Evolutionary conservation across 139 green algal genomes (phyloP).

Genomic region (Spirogloea muscicola): DNA sequence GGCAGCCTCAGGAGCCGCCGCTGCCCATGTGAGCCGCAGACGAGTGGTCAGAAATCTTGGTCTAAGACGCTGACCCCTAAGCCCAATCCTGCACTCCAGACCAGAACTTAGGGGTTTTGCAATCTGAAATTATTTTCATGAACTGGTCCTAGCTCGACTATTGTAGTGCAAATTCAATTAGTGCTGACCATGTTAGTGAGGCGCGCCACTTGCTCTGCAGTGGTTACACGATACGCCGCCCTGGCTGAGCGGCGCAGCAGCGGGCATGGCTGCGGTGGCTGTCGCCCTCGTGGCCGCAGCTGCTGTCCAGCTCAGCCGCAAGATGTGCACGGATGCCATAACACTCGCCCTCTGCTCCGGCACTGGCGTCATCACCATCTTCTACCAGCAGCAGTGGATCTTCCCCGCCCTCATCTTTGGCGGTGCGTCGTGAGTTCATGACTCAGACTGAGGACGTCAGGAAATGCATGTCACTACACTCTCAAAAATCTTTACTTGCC

Average conservation of each 20-base stretch:
- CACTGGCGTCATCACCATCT: constrained; percentile 64
- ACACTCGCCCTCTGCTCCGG: constrained; percentile 12
- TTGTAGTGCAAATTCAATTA: too few relatives aligned
- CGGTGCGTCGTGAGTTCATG: too few relatives aligned
- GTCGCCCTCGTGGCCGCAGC: constrained; percentile 82
- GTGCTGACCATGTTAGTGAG: too few relatives aligned
- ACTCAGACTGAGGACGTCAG: too few relatives aligned
- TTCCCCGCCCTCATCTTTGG: constrained; percentile 70
- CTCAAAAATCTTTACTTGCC: too few relatives aligned
- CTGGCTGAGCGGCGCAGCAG: constrained; percentile 54
- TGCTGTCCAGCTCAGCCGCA: constrained; percentile 63
- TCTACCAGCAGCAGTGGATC: constrained; percentile 62
- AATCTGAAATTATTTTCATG: not conserved
- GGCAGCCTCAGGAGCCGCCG: constrained; percentile 65
- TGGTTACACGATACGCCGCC: constrained; percentile 2
- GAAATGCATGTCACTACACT: too few relatives aligned
- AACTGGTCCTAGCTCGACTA: not conserved
- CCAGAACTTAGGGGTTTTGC: not conserved
- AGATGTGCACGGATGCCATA: constrained; percentile 62
- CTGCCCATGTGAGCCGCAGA: constrained; percentile 15
- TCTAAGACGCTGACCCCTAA: not conserved
- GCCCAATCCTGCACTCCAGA: not conserved
- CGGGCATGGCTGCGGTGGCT: constrained; percentile 67
- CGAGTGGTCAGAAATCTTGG: not conserved
- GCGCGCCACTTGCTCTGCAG: not conserved